Percentiles rank a stretch among this genome's conserved stretches.
Evolutionary conservation across 331 rosid species (phyloP).

Genomic region (Spiraea crenata): DNA sequence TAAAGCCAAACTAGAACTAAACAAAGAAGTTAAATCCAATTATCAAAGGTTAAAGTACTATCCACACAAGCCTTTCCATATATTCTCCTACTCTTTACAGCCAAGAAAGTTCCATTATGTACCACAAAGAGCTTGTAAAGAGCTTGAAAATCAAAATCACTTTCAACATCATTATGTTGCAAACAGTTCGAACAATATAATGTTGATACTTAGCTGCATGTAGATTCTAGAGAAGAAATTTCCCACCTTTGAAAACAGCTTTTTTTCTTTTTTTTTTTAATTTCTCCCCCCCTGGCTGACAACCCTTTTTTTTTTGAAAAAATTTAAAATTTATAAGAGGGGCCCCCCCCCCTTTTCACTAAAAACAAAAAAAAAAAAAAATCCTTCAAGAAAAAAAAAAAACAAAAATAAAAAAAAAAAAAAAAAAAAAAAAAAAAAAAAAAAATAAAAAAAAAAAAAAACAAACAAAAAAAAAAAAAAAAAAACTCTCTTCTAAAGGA

Average conservation of each 20-base stretch:
- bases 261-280: slow-evolving; percentile 6
- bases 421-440: no score
- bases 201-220: slow-evolving; percentile 7
- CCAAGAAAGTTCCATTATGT: slow-evolving; percentile 35
- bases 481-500: no score
- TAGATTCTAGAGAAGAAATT: slow-evolving; percentile 26
- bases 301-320: slow-evolving; percentile 9
- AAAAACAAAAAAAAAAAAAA: no score
- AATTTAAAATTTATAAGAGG: neutral
- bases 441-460: no score
- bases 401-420: no score
- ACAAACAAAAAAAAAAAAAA: no score
- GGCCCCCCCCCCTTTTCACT: no score
- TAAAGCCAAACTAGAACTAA: neutral
- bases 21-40: neutral
- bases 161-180: slow-evolving; percentile 24
- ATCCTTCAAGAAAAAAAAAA: no score
- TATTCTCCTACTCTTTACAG: slow-evolving; percentile 35
- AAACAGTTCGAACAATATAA: slow-evolving; percentile 12
- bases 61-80: slow-evolving; percentile 26
- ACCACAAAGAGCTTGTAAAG: slow-evolving; percentile 12
- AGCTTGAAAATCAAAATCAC: slow-evolving; percentile 30
- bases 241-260: slow-evolving; percentile 22
- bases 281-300: neutral
- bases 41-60: slow-evolving; percentile 13